Evolutionary conservation across 108 stramenopile species (phyloP), one percentile per base, ranked within the genome.

Genomic region (Tribonema minus): DNA sequence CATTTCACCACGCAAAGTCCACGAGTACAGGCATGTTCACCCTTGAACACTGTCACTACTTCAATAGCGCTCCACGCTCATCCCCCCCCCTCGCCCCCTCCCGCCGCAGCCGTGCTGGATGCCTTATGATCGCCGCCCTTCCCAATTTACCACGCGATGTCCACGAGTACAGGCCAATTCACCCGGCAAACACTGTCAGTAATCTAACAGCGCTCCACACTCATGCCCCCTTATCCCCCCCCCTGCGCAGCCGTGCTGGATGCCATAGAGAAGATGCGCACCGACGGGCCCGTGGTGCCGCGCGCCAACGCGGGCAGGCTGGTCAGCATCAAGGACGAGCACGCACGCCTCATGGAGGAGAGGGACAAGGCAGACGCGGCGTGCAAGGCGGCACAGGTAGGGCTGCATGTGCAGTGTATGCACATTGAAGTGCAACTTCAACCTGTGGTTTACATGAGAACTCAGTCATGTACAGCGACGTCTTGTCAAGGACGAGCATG

Each of bases 281-380:
- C 68, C 5, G 77, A 78, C 32, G 68, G 77, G 5, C 25, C 26
- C 29, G 5, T 12, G 30, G 4, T 9, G 62, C 62, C 27, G 9
- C 6, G 62, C 6, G 6, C 23, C 30, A 39, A 63, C 54, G 40
- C 35, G 20, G 39, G 61, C 6, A 67, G 77, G 1, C 60, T 79
- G n/a, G 40, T 79, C n/a, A 79, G 77, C 68, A 68, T 79, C 37
- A 79, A 79, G 68, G 77, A 79, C 41, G 67, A 79, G 37, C 77
- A 70, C 28, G 68, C 77, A 7, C 35, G 67, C 33, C 37, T 79
- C 9, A 33, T 60, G 4, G 68, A 79, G 41, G 77, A 79, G 31
- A 38, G 20, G 1, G 36, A 31, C 37, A 38, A 9, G 32, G 35
- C 68, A 25, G 29, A 68, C 31, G 5, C 35, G 2, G 15, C 34